Conservation (phyloP, 768 basidiomycete genomes). For the Candolleomyces eurysporus region DNA sequence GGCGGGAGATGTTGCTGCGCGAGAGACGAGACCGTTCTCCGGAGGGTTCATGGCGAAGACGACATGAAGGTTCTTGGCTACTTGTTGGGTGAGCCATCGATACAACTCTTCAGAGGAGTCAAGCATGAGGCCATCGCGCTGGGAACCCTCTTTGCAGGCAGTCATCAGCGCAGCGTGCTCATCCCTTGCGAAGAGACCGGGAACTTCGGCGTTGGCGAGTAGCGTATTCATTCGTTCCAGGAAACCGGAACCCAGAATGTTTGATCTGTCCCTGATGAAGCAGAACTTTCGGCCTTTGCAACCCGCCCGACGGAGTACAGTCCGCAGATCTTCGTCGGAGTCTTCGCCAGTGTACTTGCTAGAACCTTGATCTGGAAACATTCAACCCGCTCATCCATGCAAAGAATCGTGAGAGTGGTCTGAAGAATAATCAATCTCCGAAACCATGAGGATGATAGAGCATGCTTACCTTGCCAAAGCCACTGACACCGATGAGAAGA, state of each 20-base stretch:
- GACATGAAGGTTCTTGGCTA: conserved; percentile 96
- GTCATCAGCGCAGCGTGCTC: conserved; percentile 98
- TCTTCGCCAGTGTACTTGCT: conserved; percentile 99
- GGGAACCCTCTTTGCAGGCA: conserved; percentile 99
- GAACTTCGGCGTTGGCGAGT: conserved; percentile 99
- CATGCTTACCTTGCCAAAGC: conserved; percentile 88
- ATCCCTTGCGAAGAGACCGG: conserved; percentile 99
- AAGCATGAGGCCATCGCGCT: conserved; percentile 95
- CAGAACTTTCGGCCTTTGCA: conserved; percentile 99
- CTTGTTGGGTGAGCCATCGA: conserved; percentile 98
- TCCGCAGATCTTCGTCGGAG: conserved; percentile 96
- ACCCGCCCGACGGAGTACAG: conserved; percentile 90
- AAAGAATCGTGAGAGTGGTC: conserved; percentile 99
- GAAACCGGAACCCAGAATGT: conserved; percentile 98
- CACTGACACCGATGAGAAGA: conserved; percentile 95
- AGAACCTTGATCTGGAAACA: conserved; percentile 99
- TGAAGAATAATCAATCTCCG: conserved; percentile 28
- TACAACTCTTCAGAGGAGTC: conserved; percentile 98
- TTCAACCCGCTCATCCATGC: conserved; percentile 99
- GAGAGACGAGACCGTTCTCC: conserved; percentile 90
- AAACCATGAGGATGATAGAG: background rate
- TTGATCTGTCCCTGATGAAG: conserved; percentile 99
- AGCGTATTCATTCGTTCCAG: conserved; percentile 99
- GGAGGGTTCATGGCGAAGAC: conserved; percentile 99
- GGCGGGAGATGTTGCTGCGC: conserved; percentile 96